Percentiles rank a stretch among this genome's conserved stretches.
Conservation (phyloP, 31 red algal genomes). For the Asparagopsis taxiformis region DNA sequence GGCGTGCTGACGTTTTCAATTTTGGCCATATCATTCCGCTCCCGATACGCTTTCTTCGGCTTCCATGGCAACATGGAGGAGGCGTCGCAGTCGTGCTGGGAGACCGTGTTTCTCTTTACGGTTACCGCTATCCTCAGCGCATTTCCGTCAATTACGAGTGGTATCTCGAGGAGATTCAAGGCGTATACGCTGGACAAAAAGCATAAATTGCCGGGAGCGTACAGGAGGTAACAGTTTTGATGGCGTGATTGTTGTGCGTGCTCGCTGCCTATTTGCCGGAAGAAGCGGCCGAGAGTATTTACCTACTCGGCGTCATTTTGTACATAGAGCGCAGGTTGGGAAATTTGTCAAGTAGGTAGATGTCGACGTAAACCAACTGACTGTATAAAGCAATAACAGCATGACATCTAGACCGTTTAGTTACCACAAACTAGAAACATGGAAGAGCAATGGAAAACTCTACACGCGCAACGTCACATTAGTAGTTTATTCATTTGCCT, state of each 20-base stretch:
- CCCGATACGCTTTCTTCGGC: conserved; percentile 64
- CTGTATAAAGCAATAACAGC: too few species aligned
- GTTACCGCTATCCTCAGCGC: conserved; percentile 30
- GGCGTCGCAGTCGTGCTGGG: conserved; percentile 54
- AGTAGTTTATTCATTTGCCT: conserved; percentile 63
- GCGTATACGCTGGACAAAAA: conserved; percentile 32
- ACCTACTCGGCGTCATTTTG: too few species aligned
- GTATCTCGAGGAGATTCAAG: conserved; percentile 17
- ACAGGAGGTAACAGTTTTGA: conserved; percentile 20
- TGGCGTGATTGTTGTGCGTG: too few species aligned
- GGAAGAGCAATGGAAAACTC: too few species aligned
- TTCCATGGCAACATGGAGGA: conserved; percentile 76
- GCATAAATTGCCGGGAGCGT: conserved; percentile 32
- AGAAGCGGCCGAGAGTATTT: too few species aligned
- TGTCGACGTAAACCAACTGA: too few species aligned
- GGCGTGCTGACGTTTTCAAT: conserved; percentile 53
- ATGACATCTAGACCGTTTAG: too few species aligned
- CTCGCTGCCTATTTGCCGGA: too few species aligned
- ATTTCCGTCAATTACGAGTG: conserved; percentile 30
- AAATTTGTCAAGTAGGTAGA: too few species aligned
- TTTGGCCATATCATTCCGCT: conserved; percentile 30
- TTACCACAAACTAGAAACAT: too few species aligned
- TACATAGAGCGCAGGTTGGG: too few species aligned
- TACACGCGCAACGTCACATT: too few species aligned
- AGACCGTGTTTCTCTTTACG: conserved; percentile 51